Percentiles rank a stretch among this genome's conserved stretches.
Evolutionary conservation across 768 basidiomycete genomes (phyloP).

Genomic region (Pleurotus ostreatus): DNA sequence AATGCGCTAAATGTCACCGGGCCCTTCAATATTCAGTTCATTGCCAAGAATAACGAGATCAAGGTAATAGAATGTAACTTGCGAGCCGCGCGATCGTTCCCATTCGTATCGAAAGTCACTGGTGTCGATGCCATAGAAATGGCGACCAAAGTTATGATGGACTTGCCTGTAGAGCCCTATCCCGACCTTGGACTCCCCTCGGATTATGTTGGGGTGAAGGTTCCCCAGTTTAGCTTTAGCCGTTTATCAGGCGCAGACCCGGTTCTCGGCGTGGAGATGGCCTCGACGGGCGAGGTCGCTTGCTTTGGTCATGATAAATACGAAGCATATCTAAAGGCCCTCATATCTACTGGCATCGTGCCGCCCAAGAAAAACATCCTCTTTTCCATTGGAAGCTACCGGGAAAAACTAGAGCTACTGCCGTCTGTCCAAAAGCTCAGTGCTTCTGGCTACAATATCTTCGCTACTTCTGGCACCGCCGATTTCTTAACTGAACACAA

Average conservation of each 20-base stretch:
- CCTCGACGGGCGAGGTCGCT: conserved; percentile 98
- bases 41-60: conserved; percentile 99
- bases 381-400: conserved; percentile 94
- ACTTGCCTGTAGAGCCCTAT: conserved; percentile 83
- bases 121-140: conserved; percentile 98
- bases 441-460: conserved; percentile 90
- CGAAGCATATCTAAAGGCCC: conserved; percentile 96
- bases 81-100: conserved; percentile 95
- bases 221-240: conserved; percentile 99
- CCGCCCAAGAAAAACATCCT: conserved; percentile 97
- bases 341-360: conserved; percentile 94
- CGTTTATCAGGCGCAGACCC: conserved; percentile 96
- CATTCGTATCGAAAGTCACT: conserved; percentile 98
- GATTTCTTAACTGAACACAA: conserved; percentile 98
- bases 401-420: conserved; percentile 95
- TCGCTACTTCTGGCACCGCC: conserved; percentile 94
- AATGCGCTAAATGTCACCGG: conserved; percentile 97
- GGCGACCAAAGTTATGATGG: conserved; percentile 98
- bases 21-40: conserved; percentile 99
- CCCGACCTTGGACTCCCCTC: conserved; percentile 82
- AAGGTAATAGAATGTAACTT: conserved; percentile 99
- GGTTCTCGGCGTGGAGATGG: conserved; percentile 98
- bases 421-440: conserved; percentile 95
- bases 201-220: conserved; percentile 98
- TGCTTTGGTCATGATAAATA: conserved; percentile 98